Base-by-base conservation (phyloP, 768 basidiomycete genomes). In the Termitomyces sp. region DNA sequence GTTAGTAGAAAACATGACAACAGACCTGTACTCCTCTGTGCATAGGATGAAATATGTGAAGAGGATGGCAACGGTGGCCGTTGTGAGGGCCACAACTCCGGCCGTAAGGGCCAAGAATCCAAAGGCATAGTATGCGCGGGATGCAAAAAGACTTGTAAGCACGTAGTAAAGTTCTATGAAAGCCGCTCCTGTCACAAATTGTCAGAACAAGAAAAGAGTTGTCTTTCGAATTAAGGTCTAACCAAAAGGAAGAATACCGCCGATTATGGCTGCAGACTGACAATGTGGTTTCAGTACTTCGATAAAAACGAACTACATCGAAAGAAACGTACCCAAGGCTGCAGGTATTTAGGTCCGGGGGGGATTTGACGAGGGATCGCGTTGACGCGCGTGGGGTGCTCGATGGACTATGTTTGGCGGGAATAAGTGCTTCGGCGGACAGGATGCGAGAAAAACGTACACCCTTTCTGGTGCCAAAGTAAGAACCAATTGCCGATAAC, bases 311-410 rank as follows among this genome's bases (percentile, higher is more conserved):
- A 38, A 16, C 23, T 2, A 39, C 20, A 23, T 29, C 5, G 43
- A 41, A 16, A 63, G 35, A 39, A 73, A 77, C 48, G 35, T 68
- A 90, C 91, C 86, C 86, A 87, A 59, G 87, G 88, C 42, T 78
- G 80, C 44, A 97, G 82, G 67, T 97, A 95, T 66, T 84, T 90
- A 23, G 91, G 92, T 9, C 76, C 69, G 11, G 91, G 90, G 0
- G 96, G 96, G 52, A 98, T 94, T 68, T 98, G 96, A n/a, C 95
- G 82, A 13, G 96, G 96, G 54, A 98, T 98, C 53, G 84, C 88
- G 60, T 96, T 92, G 29, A 94, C 91, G 56, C 94, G 79, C 36
- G 93, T 89, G 11, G 94, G 95, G 65, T 94, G 83, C n/a, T 75
- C 70, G 53, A 97, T 70, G 27, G 73, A 76, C 91, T 95, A 58